Evolutionary conservation across 306 rosid species (phyloP).

Genomic region (Canavalia gladiata): DNA sequence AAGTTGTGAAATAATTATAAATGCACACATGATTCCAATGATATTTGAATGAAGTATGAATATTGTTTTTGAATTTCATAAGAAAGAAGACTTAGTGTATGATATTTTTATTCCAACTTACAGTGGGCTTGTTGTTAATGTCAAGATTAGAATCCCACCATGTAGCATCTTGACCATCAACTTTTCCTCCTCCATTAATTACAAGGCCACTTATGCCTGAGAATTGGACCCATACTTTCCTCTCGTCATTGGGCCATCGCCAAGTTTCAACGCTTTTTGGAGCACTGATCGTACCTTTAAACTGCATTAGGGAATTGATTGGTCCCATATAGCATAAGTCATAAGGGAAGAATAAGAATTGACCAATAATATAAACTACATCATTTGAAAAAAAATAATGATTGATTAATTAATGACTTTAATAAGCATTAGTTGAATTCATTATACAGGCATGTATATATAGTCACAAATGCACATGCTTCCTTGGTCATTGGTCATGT

Average conservation of each 20-base stretch:
- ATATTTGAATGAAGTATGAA: not conserved
- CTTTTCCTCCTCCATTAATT: constrained; percentile 50
- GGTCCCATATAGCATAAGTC: no score
- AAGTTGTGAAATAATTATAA: constrained; percentile 8
- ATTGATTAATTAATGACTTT: no score
- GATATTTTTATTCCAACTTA: constrained; percentile 17
- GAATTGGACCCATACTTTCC: constrained; percentile 40
- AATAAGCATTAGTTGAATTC: no score
- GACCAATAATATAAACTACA: no score
- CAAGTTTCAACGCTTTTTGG: constrained; percentile 23
- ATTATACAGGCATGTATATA: no score
- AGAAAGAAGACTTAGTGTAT: no score
- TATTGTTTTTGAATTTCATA: no score
- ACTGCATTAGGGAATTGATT: constrained; percentile 10
- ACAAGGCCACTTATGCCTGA: constrained; percentile 20
- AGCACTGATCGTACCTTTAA: constrained; percentile 52
- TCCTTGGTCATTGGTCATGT: no score
- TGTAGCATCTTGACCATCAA: constrained; percentile 61
- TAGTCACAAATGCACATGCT: no score
- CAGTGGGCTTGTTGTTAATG: constrained; percentile 29
- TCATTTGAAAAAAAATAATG: no score
- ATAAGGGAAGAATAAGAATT: no score
- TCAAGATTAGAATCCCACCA: constrained; percentile 52
- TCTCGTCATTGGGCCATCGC: constrained; percentile 25
- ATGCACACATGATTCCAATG: not conserved